Conservation (phyloP, 202 grass and related monocot genomes). For the Miscanthus sacchariflorus region DNA sequence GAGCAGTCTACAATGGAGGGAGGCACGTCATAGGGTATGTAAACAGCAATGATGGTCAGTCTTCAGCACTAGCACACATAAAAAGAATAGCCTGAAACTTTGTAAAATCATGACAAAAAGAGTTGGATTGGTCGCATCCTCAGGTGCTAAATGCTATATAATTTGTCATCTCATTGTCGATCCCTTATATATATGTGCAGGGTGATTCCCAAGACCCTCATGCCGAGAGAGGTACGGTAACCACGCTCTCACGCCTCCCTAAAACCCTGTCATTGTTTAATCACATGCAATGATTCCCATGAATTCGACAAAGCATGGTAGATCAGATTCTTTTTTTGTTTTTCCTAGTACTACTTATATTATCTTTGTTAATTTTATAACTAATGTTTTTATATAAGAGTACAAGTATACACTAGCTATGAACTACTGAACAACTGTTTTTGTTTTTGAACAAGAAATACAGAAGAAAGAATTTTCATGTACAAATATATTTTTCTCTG, state of each 20-base stretch:
- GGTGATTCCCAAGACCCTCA: constrained; percentile 90
- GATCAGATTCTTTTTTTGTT: constrained; percentile 30
- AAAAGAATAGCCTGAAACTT: constrained; percentile 43
- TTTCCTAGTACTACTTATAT: background rate
- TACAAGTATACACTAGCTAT: background rate
- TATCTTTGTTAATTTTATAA: background rate
- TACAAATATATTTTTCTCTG: constrained; percentile 11
- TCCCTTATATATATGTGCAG: constrained; percentile 51
- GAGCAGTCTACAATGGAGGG: constrained; percentile 74
- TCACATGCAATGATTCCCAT: constrained; percentile 42
- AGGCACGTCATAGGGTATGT: constrained; percentile 84
- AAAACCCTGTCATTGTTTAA: constrained; percentile 45
- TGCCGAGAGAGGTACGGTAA: constrained; percentile 91
- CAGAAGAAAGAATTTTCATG: background rate
- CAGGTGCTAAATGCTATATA: constrained; percentile 42
- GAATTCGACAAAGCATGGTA: constrained; percentile 42
- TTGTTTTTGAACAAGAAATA: background rate
- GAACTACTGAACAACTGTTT: background rate
- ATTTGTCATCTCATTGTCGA: constrained; percentile 48
- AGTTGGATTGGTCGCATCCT: constrained; percentile 57
- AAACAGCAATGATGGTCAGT: constrained; percentile 48
- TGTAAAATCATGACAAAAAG: constrained; percentile 43
- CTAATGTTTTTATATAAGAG: constrained; percentile 1
- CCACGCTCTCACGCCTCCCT: constrained; percentile 45
- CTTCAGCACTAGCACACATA: constrained; percentile 42